Conservation (phyloP, 2,329 filamentous ascomycete genomes). For the Talaromyces rugulosus region DNA sequence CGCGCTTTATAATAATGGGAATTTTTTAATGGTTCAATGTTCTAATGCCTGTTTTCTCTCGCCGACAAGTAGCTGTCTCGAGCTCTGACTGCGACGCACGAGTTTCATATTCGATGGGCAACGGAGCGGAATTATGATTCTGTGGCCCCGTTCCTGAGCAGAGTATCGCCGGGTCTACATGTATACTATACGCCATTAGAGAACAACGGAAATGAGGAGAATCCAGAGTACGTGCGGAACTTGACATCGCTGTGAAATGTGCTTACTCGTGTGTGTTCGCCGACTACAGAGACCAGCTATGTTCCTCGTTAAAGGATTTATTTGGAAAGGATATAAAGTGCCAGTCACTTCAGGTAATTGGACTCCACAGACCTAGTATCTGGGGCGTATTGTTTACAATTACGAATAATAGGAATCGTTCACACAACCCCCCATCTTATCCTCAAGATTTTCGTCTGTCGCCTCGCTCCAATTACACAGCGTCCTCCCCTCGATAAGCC, state of each 20-base stretch:
- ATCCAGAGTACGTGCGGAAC: constrained; percentile 26
- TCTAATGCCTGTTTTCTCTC: neutral
- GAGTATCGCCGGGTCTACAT: constrained; percentile 76
- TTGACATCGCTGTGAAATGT: neutral
- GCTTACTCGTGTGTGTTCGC: neutral
- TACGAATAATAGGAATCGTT: constrained; percentile 51
- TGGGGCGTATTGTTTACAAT: neutral
- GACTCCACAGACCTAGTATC: neutral
- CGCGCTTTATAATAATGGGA: neutral
- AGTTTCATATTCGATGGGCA: constrained; percentile 79
- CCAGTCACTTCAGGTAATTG: constrained; percentile 42
- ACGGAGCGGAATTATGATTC: constrained; percentile 54
- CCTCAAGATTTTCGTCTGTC: constrained; percentile 59
- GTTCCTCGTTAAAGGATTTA: constrained; percentile 52
- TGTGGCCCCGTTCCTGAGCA: constrained; percentile 67
- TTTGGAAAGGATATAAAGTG: constrained; percentile 58
- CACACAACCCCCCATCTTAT: constrained; percentile 53
- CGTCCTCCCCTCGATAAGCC: constrained; percentile 53
- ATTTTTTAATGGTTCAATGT: neutral
- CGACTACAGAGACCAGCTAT: constrained; percentile 48
- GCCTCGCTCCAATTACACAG: constrained; percentile 69
- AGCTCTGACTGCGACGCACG: constrained; percentile 60
- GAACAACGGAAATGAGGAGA: constrained; percentile 25
- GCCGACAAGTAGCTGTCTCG: constrained; percentile 49
- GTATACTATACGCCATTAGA: constrained; percentile 64